Base-by-base conservation (phyloP, 768 basidiomycete genomes). In the Tricholoma sp. region DNA sequence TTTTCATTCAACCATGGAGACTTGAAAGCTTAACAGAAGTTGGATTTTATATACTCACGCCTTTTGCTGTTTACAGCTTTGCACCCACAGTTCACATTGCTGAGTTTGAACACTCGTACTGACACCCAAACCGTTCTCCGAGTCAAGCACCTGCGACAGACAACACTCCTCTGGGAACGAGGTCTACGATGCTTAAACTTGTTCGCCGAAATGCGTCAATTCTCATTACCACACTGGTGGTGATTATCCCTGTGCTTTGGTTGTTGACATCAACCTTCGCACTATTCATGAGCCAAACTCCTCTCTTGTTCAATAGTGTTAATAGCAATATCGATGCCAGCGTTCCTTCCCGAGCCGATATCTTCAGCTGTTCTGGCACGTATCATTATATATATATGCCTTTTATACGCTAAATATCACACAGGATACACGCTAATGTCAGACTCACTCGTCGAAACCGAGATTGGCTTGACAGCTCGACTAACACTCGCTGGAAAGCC, bases 341-440 rank as follows among this genome's bases (percentile, higher is more conserved):
- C 41, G 65, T 44, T 53, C 63, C 28, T 56, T 63, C 67, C 50
- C 31, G 44, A 15, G 28, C 51, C 32, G 44, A 54, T 45, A 50
- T 62, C 13, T 58, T 48, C 3, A 56, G 32, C 28, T 60, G 57
- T 41, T 53, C 56, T 50, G 52, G 49, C 52, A 18, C n/a, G 42
- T 47, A 24, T 24, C 4, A 24, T 20, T 12, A 37, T 28, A 6
- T 50, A 15, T 56, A 12, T 10, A 20, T 8, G 31, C 45, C 15
- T 32, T 24, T 8, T 33, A 8, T 28, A 50, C 11, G 39, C 31
- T 36, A 28, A 50, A 41, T 45, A 31, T 12, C 45, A 10, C 36
- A 17, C 54, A 84, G 88, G 88, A 13, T 89, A 89, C 61, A 70
- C 71, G 6, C 66, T 89, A 17, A 62, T 67, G 13, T 70, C 72